Percentiles rank a stretch among this genome's conserved stretches.
Conservation (phyloP, 169 alveolate species). For the Plasmodium reichenowi region DNA sequence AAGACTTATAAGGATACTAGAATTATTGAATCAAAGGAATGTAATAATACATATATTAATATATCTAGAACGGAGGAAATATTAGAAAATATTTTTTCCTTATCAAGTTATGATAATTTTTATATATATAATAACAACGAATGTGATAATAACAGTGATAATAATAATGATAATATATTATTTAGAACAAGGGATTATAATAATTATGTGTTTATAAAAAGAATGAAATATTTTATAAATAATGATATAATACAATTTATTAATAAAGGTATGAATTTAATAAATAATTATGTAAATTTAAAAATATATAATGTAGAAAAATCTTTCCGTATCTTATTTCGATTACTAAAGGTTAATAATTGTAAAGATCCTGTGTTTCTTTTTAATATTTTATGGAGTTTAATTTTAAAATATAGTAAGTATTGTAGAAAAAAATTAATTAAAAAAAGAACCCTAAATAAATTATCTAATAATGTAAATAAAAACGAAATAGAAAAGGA, state of each 20-base stretch:
- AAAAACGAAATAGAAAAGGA: slow-evolving; percentile 21
- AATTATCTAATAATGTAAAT: background rate
- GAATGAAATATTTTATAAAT: slow-evolving; percentile 26
- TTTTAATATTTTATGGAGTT: slow-evolving; percentile 20
- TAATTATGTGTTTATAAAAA: slow-evolving; percentile 15
- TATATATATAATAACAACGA: background rate
- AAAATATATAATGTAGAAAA: slow-evolving; percentile 36
- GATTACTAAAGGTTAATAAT: background rate
- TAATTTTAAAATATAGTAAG: slow-evolving; percentile 24
- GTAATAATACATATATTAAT: background rate
- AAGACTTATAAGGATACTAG: background rate
- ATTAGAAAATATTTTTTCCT: slow-evolving; percentile 2
- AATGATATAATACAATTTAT: slow-evolving; percentile 67
- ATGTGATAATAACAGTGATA: background rate
- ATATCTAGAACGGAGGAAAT: slow-evolving; percentile 16
- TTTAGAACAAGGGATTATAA: background rate
- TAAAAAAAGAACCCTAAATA: slow-evolving; percentile 6
- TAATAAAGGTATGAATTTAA: slow-evolving; percentile 21
- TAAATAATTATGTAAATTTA: slow-evolving; percentile 5
- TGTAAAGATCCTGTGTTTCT: slow-evolving; percentile 15
- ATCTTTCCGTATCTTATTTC: slow-evolving; percentile 1
- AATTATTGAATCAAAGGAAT: background rate
- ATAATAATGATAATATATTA: background rate
- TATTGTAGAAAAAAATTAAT: slow-evolving; percentile 28
- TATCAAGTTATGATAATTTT: slow-evolving; percentile 44